Base-by-base conservation (phyloP, 352 stramenopile genomes). In the Pythium pyrilobum region DNA sequence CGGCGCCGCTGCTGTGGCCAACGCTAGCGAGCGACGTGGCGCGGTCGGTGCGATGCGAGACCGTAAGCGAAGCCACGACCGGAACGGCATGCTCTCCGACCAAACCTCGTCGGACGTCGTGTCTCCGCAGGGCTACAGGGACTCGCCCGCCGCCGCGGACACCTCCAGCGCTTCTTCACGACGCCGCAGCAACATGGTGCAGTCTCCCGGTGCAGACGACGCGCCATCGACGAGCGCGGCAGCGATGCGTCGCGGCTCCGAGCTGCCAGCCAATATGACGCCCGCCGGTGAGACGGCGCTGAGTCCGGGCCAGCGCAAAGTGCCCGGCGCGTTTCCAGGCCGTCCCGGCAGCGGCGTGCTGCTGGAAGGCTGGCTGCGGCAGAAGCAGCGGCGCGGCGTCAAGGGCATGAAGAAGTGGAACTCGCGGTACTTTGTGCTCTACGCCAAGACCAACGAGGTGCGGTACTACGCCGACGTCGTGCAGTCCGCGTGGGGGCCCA, bases 331-430 rank as follows among this genome's bases (percentile, higher is more conserved):
- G 0, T 76, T 79, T 56, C 52, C 72, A 9, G 78, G 78, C 1
- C 59, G 62, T 13, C 62, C 67, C 27, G 79, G 74, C n/a, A 90
- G 75, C 42, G 77, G 79, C 11, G 79, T 92, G n/a, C 23, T 90
- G 3, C 54, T 92, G 0, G 79, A 92, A 70, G 81, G 81, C 20
- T 92, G 81, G 81, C 62, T 92, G 8, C 79, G 79, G 13, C 81
- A 90, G 49, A 92, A 90, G 56, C 81, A 92, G 52, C 77, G 81
- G 1, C 79, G 81, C 8, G 79, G 79, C 21, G 72, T 90, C 33
- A 88, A 88, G 34, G 81, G 81, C 10, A 72, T 90, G 47, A 92
- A 90, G 64, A 88, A 89, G 63, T 92, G 81, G 81, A 89, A 90
- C 53, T 77, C 75, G 46, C 73, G 79, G 32, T 90, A 90, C 47